Percentiles rank a stretch among this genome's conserved stretches.
Evolutionary conservation across 2,329 filamentous ascomycete species (phyloP).

Genomic region (Aspergillus sp.): DNA sequence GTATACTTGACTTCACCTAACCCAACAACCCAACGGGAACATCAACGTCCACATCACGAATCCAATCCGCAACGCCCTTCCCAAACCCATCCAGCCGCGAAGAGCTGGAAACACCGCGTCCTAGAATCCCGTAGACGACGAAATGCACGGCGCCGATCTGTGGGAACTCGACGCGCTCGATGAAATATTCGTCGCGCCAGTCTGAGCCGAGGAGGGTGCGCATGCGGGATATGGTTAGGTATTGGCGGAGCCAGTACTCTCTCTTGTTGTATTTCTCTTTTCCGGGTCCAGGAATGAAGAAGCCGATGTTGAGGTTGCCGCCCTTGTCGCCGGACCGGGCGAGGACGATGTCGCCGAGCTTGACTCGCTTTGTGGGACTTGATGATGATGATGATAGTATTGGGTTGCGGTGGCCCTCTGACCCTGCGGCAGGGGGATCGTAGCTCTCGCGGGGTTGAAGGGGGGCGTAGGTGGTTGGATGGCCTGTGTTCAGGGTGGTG

Average conservation of each 20-base stretch:
- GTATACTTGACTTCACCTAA: too few species aligned
- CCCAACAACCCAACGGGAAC: conserved; percentile 27
- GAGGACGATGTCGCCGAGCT: conserved; percentile 45
- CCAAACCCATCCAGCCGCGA: conserved; percentile 50
- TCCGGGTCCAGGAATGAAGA: conserved; percentile 30
- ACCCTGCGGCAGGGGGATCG: conserved; percentile 11
- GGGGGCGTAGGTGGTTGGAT: conserved; percentile 16
- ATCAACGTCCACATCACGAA: conserved; percentile 46
- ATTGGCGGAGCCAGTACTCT: conserved; percentile 36
- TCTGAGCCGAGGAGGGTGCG: conserved; percentile 46
- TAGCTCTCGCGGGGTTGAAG: conserved; percentile 18
- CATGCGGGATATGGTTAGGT: conserved; percentile 42
- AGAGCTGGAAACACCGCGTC: conserved; percentile 50
- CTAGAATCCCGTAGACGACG: conserved; percentile 50
- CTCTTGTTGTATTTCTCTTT: not conserved
- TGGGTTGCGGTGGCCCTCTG: not conserved
- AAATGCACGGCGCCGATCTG: conserved; percentile 51
- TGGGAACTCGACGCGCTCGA: conserved; percentile 52
- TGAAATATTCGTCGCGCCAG: conserved; percentile 41
- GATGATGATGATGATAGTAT: too few species aligned
- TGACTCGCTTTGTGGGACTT: conserved; percentile 28
- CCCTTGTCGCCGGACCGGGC: conserved; percentile 45
- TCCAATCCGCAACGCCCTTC: conserved; percentile 55
- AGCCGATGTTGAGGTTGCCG: conserved; percentile 44
- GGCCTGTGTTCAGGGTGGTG: conserved; percentile 14